Base-by-base conservation (phyloP, 1,284 basidiomycete genomes). In the Tilletia setariae region DNA sequence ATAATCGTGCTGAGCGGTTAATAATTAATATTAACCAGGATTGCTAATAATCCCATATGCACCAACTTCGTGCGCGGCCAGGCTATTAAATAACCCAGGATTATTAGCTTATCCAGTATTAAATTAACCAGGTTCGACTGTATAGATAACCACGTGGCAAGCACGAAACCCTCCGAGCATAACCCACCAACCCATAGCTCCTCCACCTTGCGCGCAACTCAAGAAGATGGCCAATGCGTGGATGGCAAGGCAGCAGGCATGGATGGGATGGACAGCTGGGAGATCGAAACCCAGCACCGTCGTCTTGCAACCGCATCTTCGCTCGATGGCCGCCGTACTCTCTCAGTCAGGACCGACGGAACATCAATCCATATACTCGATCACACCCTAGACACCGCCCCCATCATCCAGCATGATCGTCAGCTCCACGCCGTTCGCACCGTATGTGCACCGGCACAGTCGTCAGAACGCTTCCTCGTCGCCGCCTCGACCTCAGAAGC, bases 391-490 rank as follows among this genome's bases (percentile, higher is more conserved):
- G 56, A 61, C 23, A 30, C 56, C 30, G 16, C 28, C 8, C 56
- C 28, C 56, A 61, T 30, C 56, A 40, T 25, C 28, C 30, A 19
- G 15, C 28, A 30, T 25, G 8, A 61, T 9, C 8, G 15, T 32
- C 56, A 61, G 19, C n/a, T 23, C 21, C 21, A 59, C 13, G 11
- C 23, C 4, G 19, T 25, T 6, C 23, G 56, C 28, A 1, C 56
- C 6, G 28, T 25, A 25, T 61, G 23, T 15, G 4, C 51, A 3
- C 28, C 51, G 3, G 11, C 16, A n/a, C 21, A 53, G 23, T 21
- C n/a, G 13, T 28, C 23, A 16, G 28, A 61, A 19, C 56, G 28
- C 15, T 61, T 61, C 28, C 56, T 61, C 30, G 56, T 61, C 56
- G 56, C 56, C 19, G 56, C 56, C 6, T 21, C 51, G 35, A 15